These are phyloP conservation scores for Russula dissimulans DNA, from an alignment of 768 basidiomycete species.

Conservation along the genomic window DNA sequence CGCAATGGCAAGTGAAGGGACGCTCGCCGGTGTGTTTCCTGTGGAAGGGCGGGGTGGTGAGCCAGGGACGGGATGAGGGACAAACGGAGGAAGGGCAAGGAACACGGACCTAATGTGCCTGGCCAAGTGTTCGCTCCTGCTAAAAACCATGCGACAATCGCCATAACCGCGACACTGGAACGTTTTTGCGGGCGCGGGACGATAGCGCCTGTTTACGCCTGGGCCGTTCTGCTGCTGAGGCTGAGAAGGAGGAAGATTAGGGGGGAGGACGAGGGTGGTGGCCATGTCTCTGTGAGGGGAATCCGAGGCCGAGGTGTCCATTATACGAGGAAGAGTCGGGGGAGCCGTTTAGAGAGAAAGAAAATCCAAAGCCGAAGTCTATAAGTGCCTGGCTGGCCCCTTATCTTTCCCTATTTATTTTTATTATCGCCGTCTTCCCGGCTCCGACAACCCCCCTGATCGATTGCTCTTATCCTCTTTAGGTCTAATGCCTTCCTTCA, in stretches of 20 bases:
- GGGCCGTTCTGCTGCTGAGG: conserved; percentile 12
- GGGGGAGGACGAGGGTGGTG: conserved; percentile 4
- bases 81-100: conserved; percentile 14
- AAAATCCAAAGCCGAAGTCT: background rate
- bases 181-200: conserved; percentile 83
- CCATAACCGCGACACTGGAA: conserved; percentile 94
- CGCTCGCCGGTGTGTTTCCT: conserved; percentile 98
- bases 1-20: conserved; percentile 93
- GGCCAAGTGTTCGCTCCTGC: conserved; percentile 89
- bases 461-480: conserved; percentile 16
- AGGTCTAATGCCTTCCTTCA: conserved; percentile 6
- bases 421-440: background rate
- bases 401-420: conserved; percentile 11
- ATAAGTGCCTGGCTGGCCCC: conserved; percentile 13
- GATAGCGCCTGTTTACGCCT: conserved; percentile 52
- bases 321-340: background rate
- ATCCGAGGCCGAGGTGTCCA: conserved; percentile 12
- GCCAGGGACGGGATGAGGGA: conserved; percentile 21
- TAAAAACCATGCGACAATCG: conserved; percentile 95
- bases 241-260: background rate
- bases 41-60: conserved; percentile 18
- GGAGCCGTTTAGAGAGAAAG: background rate
- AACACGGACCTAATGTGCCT: conserved; percentile 80
- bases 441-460: background rate
- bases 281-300: conserved; percentile 12